phyloP scores from a whole-genome alignment of 2,329 filamentous ascomycete species.

The Metarhizium anisopliae region DNA sequence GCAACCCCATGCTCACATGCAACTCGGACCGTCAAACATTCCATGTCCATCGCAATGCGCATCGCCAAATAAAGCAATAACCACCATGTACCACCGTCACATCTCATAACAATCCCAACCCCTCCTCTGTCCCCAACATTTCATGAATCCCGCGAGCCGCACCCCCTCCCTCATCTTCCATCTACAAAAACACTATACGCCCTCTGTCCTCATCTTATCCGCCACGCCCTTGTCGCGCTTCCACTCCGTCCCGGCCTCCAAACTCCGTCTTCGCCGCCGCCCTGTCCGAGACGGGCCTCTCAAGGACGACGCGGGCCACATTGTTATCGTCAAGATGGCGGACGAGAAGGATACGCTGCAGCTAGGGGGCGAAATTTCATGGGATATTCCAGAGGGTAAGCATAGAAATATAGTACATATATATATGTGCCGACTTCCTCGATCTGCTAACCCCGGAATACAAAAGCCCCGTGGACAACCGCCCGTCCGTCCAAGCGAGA shows the following conservation, averaged over 20 bases:
- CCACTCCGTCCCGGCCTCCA: neutral
- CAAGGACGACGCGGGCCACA: neutral
- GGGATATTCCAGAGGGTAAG: neutral
- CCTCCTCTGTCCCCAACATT: no score
- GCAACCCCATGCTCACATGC: no score
- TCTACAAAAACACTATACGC: no score
- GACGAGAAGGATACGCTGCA: neutral
- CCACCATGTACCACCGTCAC: no score
- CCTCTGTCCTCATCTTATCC: neutral
- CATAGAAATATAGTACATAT: neutral
- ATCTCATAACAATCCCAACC: no score
- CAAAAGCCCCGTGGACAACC: slow-evolving; percentile 23
- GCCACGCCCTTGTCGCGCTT: neutral
- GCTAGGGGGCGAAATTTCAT: neutral
- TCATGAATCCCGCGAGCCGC: no score
- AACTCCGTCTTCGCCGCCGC: neutral
- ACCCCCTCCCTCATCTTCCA: no score
- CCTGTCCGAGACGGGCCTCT: neutral
- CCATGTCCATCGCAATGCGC: no score
- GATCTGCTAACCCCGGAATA: neutral
- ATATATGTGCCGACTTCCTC: neutral
- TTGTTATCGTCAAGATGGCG: slow-evolving; percentile 1
- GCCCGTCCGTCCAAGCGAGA: slow-evolving; percentile 20
- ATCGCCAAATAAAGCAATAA: no score
- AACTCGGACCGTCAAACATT: no score